Base-by-base conservation (phyloP, 1,139 yeast species). In the Candida neerlandica region DNA sequence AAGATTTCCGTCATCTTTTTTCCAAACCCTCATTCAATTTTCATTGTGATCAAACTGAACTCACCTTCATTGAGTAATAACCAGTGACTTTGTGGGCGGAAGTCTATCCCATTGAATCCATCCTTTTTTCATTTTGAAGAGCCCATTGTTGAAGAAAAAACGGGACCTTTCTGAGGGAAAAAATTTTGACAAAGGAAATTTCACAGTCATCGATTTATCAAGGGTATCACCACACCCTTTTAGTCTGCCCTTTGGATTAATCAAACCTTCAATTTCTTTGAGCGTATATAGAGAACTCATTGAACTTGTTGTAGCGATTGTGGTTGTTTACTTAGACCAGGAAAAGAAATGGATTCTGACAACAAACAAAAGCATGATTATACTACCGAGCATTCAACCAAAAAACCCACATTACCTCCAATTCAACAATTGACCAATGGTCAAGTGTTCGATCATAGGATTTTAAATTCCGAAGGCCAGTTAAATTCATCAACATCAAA, bases 351-450 rank as follows among this genome's bases (percentile, higher is more conserved):
- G 41, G 29, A 37, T 21, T 37, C 41, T 7, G 41, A 21, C 4
- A 37, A 21, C 16, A 37, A 21, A 6, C 27, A 19, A 19, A 14
- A 37, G 5, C 41, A 19, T 21, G 29, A 37, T 21, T 14, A 37
- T 9, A 4, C 41, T 37, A 37, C 41, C 41, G 41, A 37, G 30
- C 21, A 37, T 37, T 14, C 40, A 19, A 12, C 26, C 12, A 35
- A 35, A 21, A 37, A 37, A 10, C 50, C 48, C 12, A 48, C 41
- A 6, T 39, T 48, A 43, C 51, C 51, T 3, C 39, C 51, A 18
- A 48, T 48, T 32, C 43, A 48, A 41, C 44, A 41, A 18, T 43
- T 48, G 19, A 48, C 51, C 2, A 43, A 44, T 18, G 38, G 45
- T 19, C 37, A 41, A 33, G 27, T 42, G 11, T 42, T 42, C 33